Percentiles rank a stretch among this genome's conserved stretches.
These are phyloP conservation scores for Nematocida major DNA, from an alignment of 371 early-diverging fungal species.

Conservation along the genomic window DNA sequence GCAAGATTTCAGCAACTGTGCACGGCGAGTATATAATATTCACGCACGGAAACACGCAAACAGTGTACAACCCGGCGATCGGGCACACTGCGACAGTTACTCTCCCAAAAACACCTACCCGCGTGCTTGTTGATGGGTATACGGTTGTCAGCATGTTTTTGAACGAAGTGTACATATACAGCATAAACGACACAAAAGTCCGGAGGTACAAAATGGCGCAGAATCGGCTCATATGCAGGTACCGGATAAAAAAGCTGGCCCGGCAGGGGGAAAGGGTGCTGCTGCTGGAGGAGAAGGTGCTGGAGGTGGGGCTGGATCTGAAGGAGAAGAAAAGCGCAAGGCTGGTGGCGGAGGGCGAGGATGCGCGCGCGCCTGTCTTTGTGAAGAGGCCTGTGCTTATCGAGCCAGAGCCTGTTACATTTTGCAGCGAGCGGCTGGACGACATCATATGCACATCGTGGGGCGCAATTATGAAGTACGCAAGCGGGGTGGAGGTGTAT, in stretches of 20 bases:
- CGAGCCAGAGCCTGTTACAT: constrained; percentile 37
- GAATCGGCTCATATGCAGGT: constrained; percentile 1
- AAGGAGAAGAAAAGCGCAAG: not conserved
- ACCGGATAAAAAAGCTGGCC: not conserved
- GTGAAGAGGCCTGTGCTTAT: constrained; percentile 31
- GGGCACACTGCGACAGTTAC: not conserved
- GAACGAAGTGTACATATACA: not conserved
- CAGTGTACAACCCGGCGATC: not conserved
- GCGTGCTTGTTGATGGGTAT: not conserved
- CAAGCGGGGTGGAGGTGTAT: constrained; percentile 39
- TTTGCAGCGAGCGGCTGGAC: constrained; percentile 4
- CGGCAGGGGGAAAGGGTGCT: not conserved
- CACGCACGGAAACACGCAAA: not conserved
- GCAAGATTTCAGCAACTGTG: not conserved
- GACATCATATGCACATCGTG: constrained; percentile 35
- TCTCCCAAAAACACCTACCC: not conserved
- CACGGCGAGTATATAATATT: constrained; percentile 29
- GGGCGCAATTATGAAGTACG: constrained; percentile 26
- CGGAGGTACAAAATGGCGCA: not conserved
- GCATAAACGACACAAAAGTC: not conserved
- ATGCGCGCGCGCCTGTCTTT: not conserved
- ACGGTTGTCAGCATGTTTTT: not conserved
- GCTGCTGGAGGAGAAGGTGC: not conserved
- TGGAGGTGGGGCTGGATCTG: not conserved
- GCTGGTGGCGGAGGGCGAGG: not conserved